Evolutionary conservation across 495 filamentous ascomycete genomes (phyloP), one percentile per base, ranked within the genome.

Genomic region (Podospora pseudoanserina): DNA sequence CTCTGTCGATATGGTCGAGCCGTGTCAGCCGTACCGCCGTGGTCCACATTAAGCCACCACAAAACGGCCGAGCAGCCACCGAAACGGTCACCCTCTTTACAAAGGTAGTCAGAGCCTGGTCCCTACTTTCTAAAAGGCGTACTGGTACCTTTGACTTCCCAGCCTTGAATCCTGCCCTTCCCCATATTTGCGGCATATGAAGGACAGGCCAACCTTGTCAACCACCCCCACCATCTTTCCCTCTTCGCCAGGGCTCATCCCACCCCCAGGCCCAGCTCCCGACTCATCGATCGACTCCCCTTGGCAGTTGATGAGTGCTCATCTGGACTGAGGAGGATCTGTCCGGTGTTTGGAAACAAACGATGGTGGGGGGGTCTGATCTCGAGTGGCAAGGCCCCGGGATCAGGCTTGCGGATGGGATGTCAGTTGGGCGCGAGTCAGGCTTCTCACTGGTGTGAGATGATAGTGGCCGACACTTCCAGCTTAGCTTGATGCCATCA

Each of bases 291-390:
- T 19, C 19, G 23, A 58, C 55, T 5, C 9, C 18, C 5, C 55
- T 9, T 19, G 3, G 3, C 55, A 18, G 55, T 18, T 58, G 9
- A 58, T 26, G 13, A 56, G 23, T 23, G 18, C 6, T 58, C 55
- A 58, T 58, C 19, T 58, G 55, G 55, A 58, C 55, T 23, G n/a
- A 49, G 55, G 55, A 26, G 55, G 6, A 58, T 58, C 23, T 58
- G 55, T 58, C 55, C 55, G 23, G 55, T 20, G 55, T 58, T 58
- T 26, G 15, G n/a, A 58, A 58, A 19, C 23, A 7, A 58, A 58
- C 13, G 18, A 11, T 26, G 55, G 16, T 1, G 55, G 30, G 16
- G 1, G 19, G 23, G 19, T 26, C n/a, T 26, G 55, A 58, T 20
- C 15, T 20, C 19, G 11, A 58, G 55, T 58, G 55, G 55, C 55